phyloP scores from a whole-genome alignment of 2,329 filamentous ascomycete species.

The Hypoxylon sp. region DNA sequence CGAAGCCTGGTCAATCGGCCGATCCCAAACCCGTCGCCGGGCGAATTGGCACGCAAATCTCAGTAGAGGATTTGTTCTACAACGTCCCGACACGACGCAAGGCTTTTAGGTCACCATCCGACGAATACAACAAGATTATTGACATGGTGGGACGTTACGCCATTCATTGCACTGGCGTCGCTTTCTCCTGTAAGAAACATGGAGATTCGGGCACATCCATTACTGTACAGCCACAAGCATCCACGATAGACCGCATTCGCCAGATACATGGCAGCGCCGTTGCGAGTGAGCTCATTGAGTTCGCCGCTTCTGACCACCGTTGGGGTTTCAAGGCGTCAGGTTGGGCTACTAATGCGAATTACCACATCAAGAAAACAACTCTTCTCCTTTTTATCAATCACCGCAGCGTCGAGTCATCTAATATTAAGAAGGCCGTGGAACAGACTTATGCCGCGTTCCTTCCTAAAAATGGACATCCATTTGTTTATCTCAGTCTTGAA shows the following conservation, averaged over 20 bases:
- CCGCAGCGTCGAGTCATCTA: slow-evolving; percentile 89
- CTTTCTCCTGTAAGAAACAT: slow-evolving; percentile 96
- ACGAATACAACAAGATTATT: slow-evolving; percentile 98
- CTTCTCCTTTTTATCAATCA: slow-evolving; percentile 97
- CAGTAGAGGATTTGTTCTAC: slow-evolving; percentile 97
- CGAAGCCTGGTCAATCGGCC: slow-evolving; percentile 88
- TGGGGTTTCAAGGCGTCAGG: slow-evolving; percentile 89
- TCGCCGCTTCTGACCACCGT: slow-evolving; percentile 78
- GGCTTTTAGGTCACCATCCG: slow-evolving; percentile 90
- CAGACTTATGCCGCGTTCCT: slow-evolving; percentile 90
- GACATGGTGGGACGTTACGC: slow-evolving; percentile 95
- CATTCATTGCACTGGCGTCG: slow-evolving; percentile 90
- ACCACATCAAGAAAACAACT: slow-evolving; percentile 89
- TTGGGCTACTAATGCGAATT: slow-evolving; percentile 92
- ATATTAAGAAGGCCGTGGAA: slow-evolving; percentile 90
- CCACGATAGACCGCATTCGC: slow-evolving; percentile 84
- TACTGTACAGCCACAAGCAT: slow-evolving; percentile 81
- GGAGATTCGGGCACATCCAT: slow-evolving; percentile 88
- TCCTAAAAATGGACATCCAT: slow-evolving; percentile 94
- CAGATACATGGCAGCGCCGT: slow-evolving; percentile 88
- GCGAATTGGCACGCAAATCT: slow-evolving; percentile 91
- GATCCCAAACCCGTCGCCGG: slow-evolving; percentile 92
- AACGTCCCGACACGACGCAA: slow-evolving; percentile 90
- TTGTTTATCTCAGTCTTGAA: slow-evolving; percentile 90
- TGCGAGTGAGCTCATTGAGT: slow-evolving; percentile 88